These are phyloP conservation scores for Colletotrichum godetiae DNA, from an alignment of 2,329 filamentous ascomycete genomes.

Conservation along the genomic window DNA sequence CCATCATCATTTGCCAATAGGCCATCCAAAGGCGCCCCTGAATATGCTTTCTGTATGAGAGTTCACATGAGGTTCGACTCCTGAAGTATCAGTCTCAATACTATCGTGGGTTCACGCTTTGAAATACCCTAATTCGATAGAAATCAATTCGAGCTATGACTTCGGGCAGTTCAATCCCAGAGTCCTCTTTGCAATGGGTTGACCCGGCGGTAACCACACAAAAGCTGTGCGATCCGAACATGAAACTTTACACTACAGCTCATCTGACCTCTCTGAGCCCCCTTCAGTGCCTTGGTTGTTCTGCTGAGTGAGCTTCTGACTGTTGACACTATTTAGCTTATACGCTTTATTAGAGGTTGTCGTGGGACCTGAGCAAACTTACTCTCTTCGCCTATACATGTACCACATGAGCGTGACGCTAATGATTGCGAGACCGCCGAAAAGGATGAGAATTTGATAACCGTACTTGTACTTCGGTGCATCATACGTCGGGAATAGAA, in stretches of 20 bases:
- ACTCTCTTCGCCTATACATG: constrained; percentile 26
- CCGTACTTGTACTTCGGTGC: constrained; percentile 48
- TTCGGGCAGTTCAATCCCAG: not conserved
- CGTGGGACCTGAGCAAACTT: not conserved
- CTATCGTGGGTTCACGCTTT: not conserved
- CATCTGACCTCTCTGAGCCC: not conserved
- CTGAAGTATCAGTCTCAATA: not conserved
- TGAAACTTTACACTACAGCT: not conserved
- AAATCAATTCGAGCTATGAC: not conserved
- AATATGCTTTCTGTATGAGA: not conserved
- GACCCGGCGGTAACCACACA: not conserved
- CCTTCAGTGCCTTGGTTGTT: not conserved
- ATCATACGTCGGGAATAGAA: constrained; percentile 47
- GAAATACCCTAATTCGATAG: not conserved
- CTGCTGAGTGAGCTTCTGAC: not conserved
- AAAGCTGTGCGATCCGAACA: not conserved
- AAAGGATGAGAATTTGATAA: constrained; percentile 47
- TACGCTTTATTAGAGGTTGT: rapidly evolving
- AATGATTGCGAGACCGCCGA: constrained; percentile 43
- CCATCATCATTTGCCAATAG: not conserved
- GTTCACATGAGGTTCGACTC: not conserved
- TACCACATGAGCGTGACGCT: constrained; percentile 24
- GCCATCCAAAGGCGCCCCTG: not conserved
- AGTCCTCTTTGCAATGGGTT: not conserved
- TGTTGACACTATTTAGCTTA: not conserved